Evolutionary conservation across 2,329 filamentous ascomycete genomes (phyloP).

Genomic region (Pseudogymnoascus sp.): DNA sequence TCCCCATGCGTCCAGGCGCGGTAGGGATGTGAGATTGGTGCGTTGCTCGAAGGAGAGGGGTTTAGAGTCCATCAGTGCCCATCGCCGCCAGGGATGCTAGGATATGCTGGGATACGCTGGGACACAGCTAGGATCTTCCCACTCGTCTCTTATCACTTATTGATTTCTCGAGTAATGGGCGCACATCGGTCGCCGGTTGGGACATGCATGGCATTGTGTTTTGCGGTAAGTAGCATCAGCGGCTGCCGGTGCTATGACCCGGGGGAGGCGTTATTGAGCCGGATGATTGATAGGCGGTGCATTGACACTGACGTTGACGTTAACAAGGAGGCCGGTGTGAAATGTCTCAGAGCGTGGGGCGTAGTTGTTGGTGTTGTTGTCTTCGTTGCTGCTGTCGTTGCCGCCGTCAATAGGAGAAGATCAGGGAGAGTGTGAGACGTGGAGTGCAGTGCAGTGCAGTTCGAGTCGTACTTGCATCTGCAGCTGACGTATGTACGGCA

Average conservation of each 20-base stretch:
- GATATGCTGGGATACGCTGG: background rate
- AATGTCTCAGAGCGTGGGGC: background rate
- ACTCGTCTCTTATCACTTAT: slow-evolving; percentile 1
- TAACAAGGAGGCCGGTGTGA: background rate
- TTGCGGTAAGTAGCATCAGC: background rate
- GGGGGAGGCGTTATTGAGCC: background rate
- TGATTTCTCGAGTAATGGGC: slow-evolving; percentile 2
- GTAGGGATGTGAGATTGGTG: background rate
- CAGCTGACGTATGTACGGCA: background rate
- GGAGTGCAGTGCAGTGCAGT: background rate
- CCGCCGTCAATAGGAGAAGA: background rate
- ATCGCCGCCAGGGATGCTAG: background rate
- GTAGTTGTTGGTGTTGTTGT: background rate
- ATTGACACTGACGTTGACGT: background rate
- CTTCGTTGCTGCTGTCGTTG: background rate
- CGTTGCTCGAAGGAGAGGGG: background rate
- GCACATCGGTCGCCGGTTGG: background rate
- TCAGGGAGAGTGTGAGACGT: background rate
- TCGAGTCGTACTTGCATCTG: background rate
- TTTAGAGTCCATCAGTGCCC: no score
- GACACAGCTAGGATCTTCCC: background rate
- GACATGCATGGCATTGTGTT: slow-evolving; percentile 2
- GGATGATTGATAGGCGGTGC: background rate
- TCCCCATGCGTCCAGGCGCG: background rate
- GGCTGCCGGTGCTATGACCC: background rate